Evolutionary conservation across 345 rosid genomes (phyloP).

Genomic region (Carallia brachiata): DNA sequence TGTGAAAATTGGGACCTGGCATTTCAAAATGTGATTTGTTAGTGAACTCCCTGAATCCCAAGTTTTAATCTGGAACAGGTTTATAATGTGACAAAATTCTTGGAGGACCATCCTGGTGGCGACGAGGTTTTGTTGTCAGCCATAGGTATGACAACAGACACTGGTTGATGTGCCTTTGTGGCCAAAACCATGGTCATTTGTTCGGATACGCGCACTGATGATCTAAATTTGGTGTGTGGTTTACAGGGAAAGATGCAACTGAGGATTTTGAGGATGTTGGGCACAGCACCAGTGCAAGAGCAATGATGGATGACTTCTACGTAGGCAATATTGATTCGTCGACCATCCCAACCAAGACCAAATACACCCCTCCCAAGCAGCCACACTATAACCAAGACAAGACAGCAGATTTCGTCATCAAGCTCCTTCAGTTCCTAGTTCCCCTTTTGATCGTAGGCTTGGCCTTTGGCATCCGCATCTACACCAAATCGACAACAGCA

Average conservation of each 20-base stretch:
- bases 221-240: not conserved
- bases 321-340: slow-evolving; percentile 70
- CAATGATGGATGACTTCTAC: slow-evolving; percentile 77
- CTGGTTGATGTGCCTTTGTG: not conserved
- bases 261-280: slow-evolving; percentile 96
- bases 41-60: not conserved
- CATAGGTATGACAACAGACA: slow-evolving; percentile 13
- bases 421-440: slow-evolving; percentile 82
- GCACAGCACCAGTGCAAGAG: slow-evolving; percentile 74
- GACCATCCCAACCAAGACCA: slow-evolving; percentile 53
- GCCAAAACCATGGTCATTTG: not conserved
- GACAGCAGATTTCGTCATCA: slow-evolving; percentile 61
- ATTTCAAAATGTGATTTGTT: not conserved
- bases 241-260: slow-evolving; percentile 85
- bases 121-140: slow-evolving; percentile 29
- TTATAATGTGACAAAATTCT: slow-evolving; percentile 25
- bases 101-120: slow-evolving; percentile 35
- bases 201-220: not conserved
- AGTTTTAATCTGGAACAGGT: slow-evolving; percentile 12
- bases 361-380: slow-evolving; percentile 58
- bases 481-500: slow-evolving; percentile 41
- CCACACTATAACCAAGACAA: slow-evolving; percentile 74
- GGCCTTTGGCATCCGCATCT: slow-evolving; percentile 76
- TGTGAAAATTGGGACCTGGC: not conserved
- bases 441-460: slow-evolving; percentile 86